phyloP scores from a whole-genome alignment of 495 filamentous ascomycete species.

The Beverwykella pulmonaria region DNA sequence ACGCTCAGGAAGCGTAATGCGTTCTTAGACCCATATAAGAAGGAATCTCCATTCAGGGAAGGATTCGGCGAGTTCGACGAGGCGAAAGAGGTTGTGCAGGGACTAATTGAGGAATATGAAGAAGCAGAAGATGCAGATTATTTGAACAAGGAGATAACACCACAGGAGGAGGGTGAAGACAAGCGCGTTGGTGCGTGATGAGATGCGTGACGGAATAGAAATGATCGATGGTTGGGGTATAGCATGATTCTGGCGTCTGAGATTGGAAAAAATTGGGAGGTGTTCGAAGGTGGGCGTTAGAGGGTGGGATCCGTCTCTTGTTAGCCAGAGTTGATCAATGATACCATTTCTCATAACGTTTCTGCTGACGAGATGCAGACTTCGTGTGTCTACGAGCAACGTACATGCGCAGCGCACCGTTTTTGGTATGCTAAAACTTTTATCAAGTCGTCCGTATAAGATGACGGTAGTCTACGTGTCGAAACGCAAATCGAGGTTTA shows the following conservation, averaged over 20 bases:
- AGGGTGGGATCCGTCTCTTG: background rate
- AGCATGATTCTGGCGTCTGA: background rate
- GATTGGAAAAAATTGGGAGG: background rate
- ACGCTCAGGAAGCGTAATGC: conserved; percentile 93
- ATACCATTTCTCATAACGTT: background rate
- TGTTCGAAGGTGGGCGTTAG: background rate
- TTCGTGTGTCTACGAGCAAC: no score
- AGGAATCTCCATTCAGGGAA: conserved; percentile 86
- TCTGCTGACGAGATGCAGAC: background rate
- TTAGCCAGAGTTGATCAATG: background rate
- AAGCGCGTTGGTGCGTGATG: conserved; percentile 20
- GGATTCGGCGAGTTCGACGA: conserved; percentile 95
- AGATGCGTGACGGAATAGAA: background rate
- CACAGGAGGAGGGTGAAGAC: conserved; percentile 19
- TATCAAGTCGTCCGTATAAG: no score
- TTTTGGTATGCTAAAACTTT: no score
- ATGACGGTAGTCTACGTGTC: no score
- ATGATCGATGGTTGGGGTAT: background rate
- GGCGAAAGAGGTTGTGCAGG: conserved; percentile 81
- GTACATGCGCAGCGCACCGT: no score
- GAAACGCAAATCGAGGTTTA: no score
- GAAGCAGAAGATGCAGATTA: conserved; percentile 89
- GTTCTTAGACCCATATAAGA: conserved; percentile 93
- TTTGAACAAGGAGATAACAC: conserved; percentile 48
- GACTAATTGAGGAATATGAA: conserved; percentile 91